Evolutionary conservation across 2,329 filamentous ascomycete species (phyloP), one percentile per base, ranked within the genome.

Genomic region (Trichophyton simii): DNA sequence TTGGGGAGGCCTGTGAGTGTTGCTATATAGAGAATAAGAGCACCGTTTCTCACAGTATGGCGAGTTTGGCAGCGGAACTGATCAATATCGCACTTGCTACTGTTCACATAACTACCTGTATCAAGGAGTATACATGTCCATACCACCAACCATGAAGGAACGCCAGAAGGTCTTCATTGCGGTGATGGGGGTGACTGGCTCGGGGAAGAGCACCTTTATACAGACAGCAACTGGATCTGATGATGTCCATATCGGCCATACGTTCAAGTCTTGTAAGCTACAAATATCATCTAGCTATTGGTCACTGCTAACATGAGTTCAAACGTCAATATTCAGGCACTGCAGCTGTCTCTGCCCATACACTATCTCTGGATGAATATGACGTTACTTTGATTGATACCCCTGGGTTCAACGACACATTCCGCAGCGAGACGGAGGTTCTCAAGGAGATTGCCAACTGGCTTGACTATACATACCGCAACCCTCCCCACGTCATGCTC

Each of bases 171-270:
- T 61, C 46, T 57, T 67, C 42, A 74, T 75, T 41, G 74, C 73
- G 0, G 71, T 78, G 0, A 73, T 77, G 69, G 76, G 76, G 1
- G 65, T 75, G 36, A 77, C 76, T 0, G 76, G 76, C 0, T 65
- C 71, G 0, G 76, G 76, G 0, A 77, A 78, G 62, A 73, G 69
- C 36, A 67, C 69, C 0, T 73, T 76, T 62, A 76, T 77, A 48
- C 65, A 65, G 4, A 50, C 58, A 18, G 44, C 60, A 2, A 59
- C 59, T n/a, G 44, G 41, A n/a, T 50, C 46, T 18, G 25, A 38
- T 8, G 41, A 20, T 48, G 38, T 61, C n/a, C n/a, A 52, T 22
- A 59, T 65, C 41, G 58, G 62, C 3, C 61, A 62, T 57, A 52
- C 34, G 8, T 59, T 59, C 22, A 60, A 63, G 48, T 57, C 41